These are phyloP conservation scores for Pseudofabraea citricarpa DNA, from an alignment of 2,329 filamentous ascomycete species.

Conservation along the genomic window DNA sequence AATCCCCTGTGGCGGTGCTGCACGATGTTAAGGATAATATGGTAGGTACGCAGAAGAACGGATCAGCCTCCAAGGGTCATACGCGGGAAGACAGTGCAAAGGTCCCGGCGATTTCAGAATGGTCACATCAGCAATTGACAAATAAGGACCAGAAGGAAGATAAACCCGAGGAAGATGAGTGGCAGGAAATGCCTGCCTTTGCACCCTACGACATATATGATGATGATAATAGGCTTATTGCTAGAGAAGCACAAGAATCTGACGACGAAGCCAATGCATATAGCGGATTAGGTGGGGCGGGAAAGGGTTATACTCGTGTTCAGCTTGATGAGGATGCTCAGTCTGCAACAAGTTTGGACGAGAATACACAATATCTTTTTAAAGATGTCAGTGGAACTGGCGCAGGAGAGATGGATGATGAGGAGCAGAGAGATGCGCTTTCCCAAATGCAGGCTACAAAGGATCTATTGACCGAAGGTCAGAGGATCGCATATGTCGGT, in stretches of 20 bases:
- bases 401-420: slow-evolving; percentile 61
- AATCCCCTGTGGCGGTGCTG: slow-evolving; percentile 4
- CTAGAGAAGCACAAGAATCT: slow-evolving; percentile 67
- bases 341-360: slow-evolving; percentile 93
- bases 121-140: slow-evolving; percentile 78
- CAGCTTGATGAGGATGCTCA: slow-evolving; percentile 91
- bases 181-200: slow-evolving; percentile 93
- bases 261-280: slow-evolving; percentile 69
- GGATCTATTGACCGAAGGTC: slow-evolving; percentile 88
- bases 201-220: slow-evolving; percentile 94
- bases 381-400: slow-evolving; percentile 60
- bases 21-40: slow-evolving; percentile 7
- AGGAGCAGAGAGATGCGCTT: slow-evolving; percentile 79
- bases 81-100: slow-evolving; percentile 16
- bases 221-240: slow-evolving; percentile 83
- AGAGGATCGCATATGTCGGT: slow-evolving; percentile 93
- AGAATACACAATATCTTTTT: slow-evolving; percentile 95
- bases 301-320: slow-evolving; percentile 94
- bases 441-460: slow-evolving; percentile 95
- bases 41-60: slow-evolving; percentile 3
- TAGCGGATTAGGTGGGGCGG: slow-evolving; percentile 76
- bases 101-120: slow-evolving; percentile 58
- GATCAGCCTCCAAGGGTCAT: slow-evolving; percentile 9
- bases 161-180: slow-evolving; percentile 62
- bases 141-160: slow-evolving; percentile 45